phyloP scores from a whole-genome alignment of 75 land plant species.

The Azolla pinnata region DNA sequence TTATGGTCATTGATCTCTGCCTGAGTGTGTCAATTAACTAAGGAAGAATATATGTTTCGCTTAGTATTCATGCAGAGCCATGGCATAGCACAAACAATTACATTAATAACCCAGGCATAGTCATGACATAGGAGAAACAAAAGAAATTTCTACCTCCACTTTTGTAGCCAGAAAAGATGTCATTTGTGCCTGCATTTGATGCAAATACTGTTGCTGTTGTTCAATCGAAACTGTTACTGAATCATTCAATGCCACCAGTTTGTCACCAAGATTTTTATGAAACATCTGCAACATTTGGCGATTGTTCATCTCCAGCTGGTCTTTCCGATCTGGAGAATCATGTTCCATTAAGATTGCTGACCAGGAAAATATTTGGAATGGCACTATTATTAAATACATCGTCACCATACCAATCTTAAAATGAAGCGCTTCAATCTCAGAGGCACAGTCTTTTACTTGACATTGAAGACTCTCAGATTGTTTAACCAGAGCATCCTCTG shows the following conservation, averaged over 20 bases:
- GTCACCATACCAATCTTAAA: slow-evolving; percentile 22
- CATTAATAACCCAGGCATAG: neutral
- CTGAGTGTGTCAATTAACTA: slow-evolving; percentile 20
- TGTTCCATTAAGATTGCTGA: neutral
- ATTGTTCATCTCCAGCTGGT: slow-evolving; percentile 20
- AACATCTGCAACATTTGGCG: slow-evolving; percentile 17
- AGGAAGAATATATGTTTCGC: neutral
- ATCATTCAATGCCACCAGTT: slow-evolving; percentile 15
- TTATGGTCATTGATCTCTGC: slow-evolving; percentile 11
- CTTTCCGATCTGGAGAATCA: slow-evolving; percentile 18
- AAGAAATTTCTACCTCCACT: slow-evolving; percentile 14
- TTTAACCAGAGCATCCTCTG: slow-evolving; percentile 22
- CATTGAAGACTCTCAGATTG: slow-evolving; percentile 22
- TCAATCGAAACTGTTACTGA: slow-evolving; percentile 11
- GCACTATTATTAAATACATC: neutral
- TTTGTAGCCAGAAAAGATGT: slow-evolving; percentile 14
- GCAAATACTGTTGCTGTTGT: slow-evolving; percentile 22
- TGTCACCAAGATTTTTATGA: slow-evolving; percentile 13
- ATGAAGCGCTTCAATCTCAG: slow-evolving; percentile 23
- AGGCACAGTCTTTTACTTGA: slow-evolving; percentile 19
- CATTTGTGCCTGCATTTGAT: slow-evolving; percentile 15
- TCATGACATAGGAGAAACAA: no score
- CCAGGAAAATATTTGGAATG: no score
- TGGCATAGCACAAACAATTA: neutral
- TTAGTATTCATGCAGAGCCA: neutral